Evolutionary conservation across 2,329 filamentous ascomycete genomes (phyloP), one percentile per base, ranked within the genome.

Genomic region (Trichoderma sp.): DNA sequence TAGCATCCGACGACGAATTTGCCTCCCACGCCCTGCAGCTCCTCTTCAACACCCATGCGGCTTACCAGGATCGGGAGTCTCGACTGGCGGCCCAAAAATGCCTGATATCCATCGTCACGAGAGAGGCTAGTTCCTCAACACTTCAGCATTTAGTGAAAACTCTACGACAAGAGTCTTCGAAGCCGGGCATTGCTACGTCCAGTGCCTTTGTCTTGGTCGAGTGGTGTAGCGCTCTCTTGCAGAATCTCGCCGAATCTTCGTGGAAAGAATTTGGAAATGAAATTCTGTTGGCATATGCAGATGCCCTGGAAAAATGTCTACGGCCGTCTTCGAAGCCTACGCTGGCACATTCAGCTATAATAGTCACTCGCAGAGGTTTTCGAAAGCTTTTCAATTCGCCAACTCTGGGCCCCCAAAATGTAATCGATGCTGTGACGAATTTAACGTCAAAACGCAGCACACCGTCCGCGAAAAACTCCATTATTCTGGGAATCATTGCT

Each of bases 151-250:
- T 97, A 68, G 84, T 93, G 53, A 83, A 85, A 52, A 86, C 86
- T 59, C 78, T 97, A 68, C 87, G 89, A 70, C 81, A 84, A 35
- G 94, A 99, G 79, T 87, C 90, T 15, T 84, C 87, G 70, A 97
- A 97, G 78, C 82, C 86, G 19, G 89, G 88, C 70, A 89, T 98
- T 73, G 92, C 94, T 35, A 82, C 91, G 17, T 87, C 86, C 52
- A 96, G 89, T 78, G 92, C 93, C 5, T 97, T 97, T 76, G 92
- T 97, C 58, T 83, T 99, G 72, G 85, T 95, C 15, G 92, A 97
- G 78, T 99, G 94, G 94, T 93, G 89, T 78, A 91, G 90, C 68
- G 78, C 94, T 68, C 80, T 97, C 60, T 86, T 97, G 72, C 89
- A 94, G 74, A 85, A 90, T 68, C 83, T 93, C 29, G 86, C 86